Evolutionary conservation across 2,329 filamentous ascomycete species (phyloP), one percentile per base, ranked within the genome.

Genomic region (Beauveria bassiana): DNA sequence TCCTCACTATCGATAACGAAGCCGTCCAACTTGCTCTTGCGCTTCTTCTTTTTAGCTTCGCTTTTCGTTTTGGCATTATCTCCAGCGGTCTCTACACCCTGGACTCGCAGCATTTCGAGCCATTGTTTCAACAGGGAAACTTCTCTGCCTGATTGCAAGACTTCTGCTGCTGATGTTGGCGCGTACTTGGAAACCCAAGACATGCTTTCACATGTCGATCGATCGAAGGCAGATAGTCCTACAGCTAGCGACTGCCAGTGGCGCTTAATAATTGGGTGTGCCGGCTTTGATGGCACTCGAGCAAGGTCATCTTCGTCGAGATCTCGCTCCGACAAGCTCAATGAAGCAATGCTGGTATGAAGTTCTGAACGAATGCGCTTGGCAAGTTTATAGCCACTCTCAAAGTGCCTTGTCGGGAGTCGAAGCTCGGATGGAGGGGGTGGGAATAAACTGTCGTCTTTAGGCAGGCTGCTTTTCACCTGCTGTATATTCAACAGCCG

Each of bases 101-200:
- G 84, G 0, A 99, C 86, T 62, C 86, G 89, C 51, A 96, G 79
- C 40, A 82, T 85, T 62, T 84, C 80, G 8, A 99, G 77, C 95
- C 95, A 99, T 63, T 93, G 85, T 62, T 86, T 87, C 26, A 99
- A 75, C 9, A 93, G 76, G 1, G 79, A 69, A 1, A 86, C 85
- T 71, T 97, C 91, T 50, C 78, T 82, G 2, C 89, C 88, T 18
- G 78, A 72, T 68, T 97, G 93, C 12, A 99, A 78, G 1, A 98
- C 86, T 62, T 93, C 86, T 4, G 78, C 77, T 2, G 91, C 86
- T 42, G 75, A 78, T 28, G 73, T 75, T 0, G 95, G 95, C 0
- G 89, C 85, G 74, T 98, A 96, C 69, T 98, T 97, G 46, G 93
- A 87, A 2, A 80, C 73, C 95, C 95, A 99, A 9, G 85, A 75